These are phyloP conservation scores for Kuraishia cidri DNA, from an alignment of 805 yeast genomes.

Conservation along the genomic window DNA sequence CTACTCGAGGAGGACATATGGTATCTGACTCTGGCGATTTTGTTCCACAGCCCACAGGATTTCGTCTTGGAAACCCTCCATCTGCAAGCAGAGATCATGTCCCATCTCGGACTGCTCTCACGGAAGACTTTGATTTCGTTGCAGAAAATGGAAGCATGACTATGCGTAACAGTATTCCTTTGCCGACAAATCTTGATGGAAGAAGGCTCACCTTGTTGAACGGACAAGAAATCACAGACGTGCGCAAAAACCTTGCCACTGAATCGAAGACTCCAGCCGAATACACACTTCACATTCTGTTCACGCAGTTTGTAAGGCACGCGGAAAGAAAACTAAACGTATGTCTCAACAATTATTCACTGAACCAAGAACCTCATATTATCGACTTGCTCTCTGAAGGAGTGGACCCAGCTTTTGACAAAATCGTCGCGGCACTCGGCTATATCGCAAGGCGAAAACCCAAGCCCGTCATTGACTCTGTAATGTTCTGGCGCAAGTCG, in stretches of 20 bases:
- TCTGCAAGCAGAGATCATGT: too few species aligned
- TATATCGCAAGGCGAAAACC: slow-evolving; percentile 86
- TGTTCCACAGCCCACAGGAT: too few species aligned
- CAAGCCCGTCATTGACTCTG: slow-evolving; percentile 93
- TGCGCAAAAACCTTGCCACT: slow-evolving; percentile 3
- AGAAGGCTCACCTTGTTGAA: slow-evolving; percentile 2
- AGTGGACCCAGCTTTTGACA: slow-evolving; percentile 77
- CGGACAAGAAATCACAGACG: slow-evolving; percentile 3
- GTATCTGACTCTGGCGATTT: too few species aligned
- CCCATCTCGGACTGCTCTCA: too few species aligned
- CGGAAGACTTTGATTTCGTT: too few species aligned
- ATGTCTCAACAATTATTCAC: slow-evolving; percentile 56
- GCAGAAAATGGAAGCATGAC: too few species aligned
- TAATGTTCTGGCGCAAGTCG: slow-evolving; percentile 96
- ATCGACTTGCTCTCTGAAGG: slow-evolving; percentile 78
- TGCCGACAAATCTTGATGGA: slow-evolving; percentile 4
- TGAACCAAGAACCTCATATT: slow-evolving; percentile 70
- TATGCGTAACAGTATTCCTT: too few species aligned
- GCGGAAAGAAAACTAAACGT: slow-evolving; percentile 81
- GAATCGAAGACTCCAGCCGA: slow-evolving; percentile 62
- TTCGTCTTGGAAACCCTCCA: too few species aligned
- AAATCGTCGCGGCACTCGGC: slow-evolving; percentile 79
- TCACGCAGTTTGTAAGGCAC: slow-evolving; percentile 90
- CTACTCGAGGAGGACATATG: too few species aligned
- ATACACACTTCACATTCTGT: slow-evolving; percentile 87